Base-by-base conservation (phyloP, 305 asterid species). In the Fraxinus sp. region DNA sequence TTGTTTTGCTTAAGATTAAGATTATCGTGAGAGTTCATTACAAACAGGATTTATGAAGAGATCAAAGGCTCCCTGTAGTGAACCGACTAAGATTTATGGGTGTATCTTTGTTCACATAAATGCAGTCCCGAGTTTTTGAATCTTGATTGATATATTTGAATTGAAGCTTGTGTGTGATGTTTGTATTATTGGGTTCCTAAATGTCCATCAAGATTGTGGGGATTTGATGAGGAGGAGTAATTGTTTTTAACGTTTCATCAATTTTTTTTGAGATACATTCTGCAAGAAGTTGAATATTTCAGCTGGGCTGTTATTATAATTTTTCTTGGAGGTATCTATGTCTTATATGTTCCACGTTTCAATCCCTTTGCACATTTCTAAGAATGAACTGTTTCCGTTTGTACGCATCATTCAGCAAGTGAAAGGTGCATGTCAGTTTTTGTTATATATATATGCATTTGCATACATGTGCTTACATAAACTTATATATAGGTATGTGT, bases 1-100 rank as follows among this genome's bases (percentile, higher is more conserved):
- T 35, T 5, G n/a, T 20, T 75, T 39, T 20, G 11, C 10, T 75
- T 1, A 49, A 86, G 90, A 86, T 77, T 16, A 44, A 35, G 44
- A 46, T 32, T 7, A 77, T 46, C 22, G 30, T 30, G 20, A 5
- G 68, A 4, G 37, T 28, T 46, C 13, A 8, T 44, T 1, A 26
- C 32, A 74, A 87, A 84, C 44, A 79, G 84, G 55, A 74, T 88
- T 74, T 81, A 89, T 66, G 57, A 79, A 72, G 91, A 87, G 85
- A 90, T 49, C 22, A 49, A 26, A n/a, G 14, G 70, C 10, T 76
- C n/a, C 52, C 36, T 24, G 18, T 22, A 46, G 26, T 76, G 33
- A 22, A 39, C 44, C 55, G 68, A 52, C 66, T 72, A 26, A 32
- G 28, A 28, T 49, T 37, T 57, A 78, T 78, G 14, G 74, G 14